Percentiles rank a stretch among this genome's conserved stretches.
Evolutionary conservation across 176 grass and related monocot species (phyloP).

Genomic region (Eragrostis nindensis): DNA sequence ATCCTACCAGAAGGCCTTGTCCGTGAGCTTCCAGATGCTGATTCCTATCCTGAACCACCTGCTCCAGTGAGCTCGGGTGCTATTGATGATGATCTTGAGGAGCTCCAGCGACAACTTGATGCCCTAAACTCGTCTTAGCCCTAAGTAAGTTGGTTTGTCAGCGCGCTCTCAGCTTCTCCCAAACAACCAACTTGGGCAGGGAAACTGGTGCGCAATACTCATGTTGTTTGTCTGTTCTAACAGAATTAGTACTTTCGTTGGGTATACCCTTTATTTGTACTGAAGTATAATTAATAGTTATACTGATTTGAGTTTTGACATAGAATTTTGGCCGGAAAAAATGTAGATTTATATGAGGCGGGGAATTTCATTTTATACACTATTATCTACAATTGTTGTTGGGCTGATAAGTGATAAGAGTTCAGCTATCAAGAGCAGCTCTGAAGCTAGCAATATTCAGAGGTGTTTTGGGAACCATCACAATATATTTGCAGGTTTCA

Average conservation of each 20-base stretch:
- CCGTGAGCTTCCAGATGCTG: slow-evolving; percentile 84
- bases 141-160: not conserved
- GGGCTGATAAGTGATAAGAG: not conserved
- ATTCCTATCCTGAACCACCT: slow-evolving; percentile 52
- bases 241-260: slow-evolving; percentile 7
- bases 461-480: not conserved
- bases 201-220: not conserved
- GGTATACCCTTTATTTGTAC: slow-evolving; percentile 2
- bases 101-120: slow-evolving; percentile 90
- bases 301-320: slow-evolving; percentile 13
- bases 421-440: not conserved
- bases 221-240: not conserved
- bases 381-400: not conserved
- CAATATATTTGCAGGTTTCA: not conserved
- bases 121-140: slow-evolving; percentile 66
- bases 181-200: slow-evolving; percentile 12
- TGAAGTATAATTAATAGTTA: not conserved
- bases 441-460: not conserved
- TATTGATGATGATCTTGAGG: slow-evolving; percentile 76
- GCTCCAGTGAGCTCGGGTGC: slow-evolving; percentile 22
- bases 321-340: slow-evolving; percentile 28
- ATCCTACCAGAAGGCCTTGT: slow-evolving; percentile 89
- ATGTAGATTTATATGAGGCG: not conserved
- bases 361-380: not conserved
- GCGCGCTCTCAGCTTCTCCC: not conserved